Evolutionary conservation across 2,329 filamentous ascomycete species (phyloP).

Genomic region (Ophiostoma piceae): DNA sequence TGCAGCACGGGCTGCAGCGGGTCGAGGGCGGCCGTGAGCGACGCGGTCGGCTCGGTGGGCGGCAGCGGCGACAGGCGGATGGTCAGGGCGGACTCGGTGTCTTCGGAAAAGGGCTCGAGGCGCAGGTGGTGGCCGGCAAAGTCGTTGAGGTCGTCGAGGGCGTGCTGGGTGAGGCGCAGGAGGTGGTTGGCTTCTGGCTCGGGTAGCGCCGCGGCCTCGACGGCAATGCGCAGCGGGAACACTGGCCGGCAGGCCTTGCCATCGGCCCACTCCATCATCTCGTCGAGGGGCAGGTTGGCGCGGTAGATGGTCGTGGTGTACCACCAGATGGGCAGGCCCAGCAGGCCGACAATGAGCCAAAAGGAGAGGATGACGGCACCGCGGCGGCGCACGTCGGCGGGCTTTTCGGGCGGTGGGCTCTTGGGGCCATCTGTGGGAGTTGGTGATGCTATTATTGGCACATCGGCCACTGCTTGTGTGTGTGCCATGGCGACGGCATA

Average conservation of each 20-base stretch:
- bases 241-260: slow-evolving; percentile 87
- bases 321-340: slow-evolving; percentile 95
- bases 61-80: slow-evolving; percentile 66
- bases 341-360: slow-evolving; percentile 75
- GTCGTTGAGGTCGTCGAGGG: slow-evolving; percentile 79
- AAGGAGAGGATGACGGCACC: slow-evolving; percentile 77
- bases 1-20: slow-evolving; percentile 67
- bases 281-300: slow-evolving; percentile 71
- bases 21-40: slow-evolving; percentile 53
- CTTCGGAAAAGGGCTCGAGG: slow-evolving; percentile 48
- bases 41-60: slow-evolving; percentile 57
- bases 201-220: slow-evolving; percentile 64
- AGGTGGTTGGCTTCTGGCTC: slow-evolving; percentile 66
- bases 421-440: not conserved
- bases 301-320: slow-evolving; percentile 89
- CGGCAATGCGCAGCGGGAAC: slow-evolving; percentile 76
- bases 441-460: not conserved
- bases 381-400: slow-evolving; percentile 63
- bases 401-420: slow-evolving; percentile 70
- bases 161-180: slow-evolving; percentile 74
- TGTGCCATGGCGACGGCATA: slow-evolving; percentile 15
- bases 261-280: slow-evolving; percentile 89
- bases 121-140: slow-evolving; percentile 80
- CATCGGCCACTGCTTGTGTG: slow-evolving; percentile 4
- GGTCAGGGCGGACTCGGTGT: slow-evolving; percentile 48